Base-by-base conservation (phyloP, 1,139 yeast species). In the Entelexis sorbosivorans region DNA sequence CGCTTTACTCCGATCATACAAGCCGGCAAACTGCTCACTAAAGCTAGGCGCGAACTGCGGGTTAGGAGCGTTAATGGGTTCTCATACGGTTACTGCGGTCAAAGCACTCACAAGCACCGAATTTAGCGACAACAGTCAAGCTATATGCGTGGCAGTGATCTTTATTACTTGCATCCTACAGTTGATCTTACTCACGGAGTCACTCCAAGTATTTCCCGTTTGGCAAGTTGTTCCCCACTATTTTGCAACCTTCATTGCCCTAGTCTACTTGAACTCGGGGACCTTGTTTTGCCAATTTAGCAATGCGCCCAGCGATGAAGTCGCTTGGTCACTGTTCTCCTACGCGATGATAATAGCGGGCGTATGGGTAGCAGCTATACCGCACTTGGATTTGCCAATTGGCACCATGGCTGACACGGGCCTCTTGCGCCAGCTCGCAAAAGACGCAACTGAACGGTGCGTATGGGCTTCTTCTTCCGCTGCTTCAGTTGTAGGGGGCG, bases 221-320 rank as follows among this genome's bases (percentile, higher is more conserved):
- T 70, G 74, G 26, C 63, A 67, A 10, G 76, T 73, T 5, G 69
- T 73, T 7, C 77, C 77, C 0, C 67, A 71, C 35, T 75, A 73
- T 57, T 73, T 73, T 60, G 73, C 68, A 10, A 64, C 71, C 24
- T 73, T 73, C 61, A 72, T 75, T 0, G 55, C 69, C 9, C 66
- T 73, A 1, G 73, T 71, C 6, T 65, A 70, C 36, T 46, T 65
- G 7, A 73, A 73, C n/a, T 71, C 74, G 0, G 69, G 69, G 19
- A 58, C 69, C 9, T 63, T 69, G 6, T 72, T 70, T 54, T 64
- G 65, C 28, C 75, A 72, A 50, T 71, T 72, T 51, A 65, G 65
- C 10, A 58, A 63, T 38, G 60, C 61, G 42, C 54, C 64, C 8
- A 31, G 56, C 0, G 43, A 44, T 4, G 64, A 65, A 17, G 53